Evolutionary conservation across 2,329 filamentous ascomycete genomes (phyloP).

Genomic region (Sporothrix pseudoabietina): DNA sequence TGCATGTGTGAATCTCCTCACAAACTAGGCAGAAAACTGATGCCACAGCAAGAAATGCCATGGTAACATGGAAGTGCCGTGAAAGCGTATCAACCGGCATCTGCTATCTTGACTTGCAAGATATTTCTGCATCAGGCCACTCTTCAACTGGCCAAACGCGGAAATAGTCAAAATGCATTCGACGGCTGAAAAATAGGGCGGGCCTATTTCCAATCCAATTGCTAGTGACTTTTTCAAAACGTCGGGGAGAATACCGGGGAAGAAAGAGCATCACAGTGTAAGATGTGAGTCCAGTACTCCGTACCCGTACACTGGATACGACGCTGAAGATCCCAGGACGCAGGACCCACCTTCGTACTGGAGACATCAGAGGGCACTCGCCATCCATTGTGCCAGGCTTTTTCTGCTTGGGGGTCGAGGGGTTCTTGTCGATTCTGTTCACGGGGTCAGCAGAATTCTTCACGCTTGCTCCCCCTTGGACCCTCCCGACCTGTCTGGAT

Average conservation of each 20-base stretch:
- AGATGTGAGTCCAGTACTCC: not conserved
- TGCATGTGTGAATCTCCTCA: not conserved
- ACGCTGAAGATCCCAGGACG: slow-evolving; percentile 17
- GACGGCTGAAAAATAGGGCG: not conserved
- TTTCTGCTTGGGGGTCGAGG: not conserved
- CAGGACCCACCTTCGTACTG: slow-evolving; percentile 10
- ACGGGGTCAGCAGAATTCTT: slow-evolving; percentile 29
- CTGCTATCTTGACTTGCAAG: not conserved
- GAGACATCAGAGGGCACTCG: not conserved
- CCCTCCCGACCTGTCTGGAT: not conserved
- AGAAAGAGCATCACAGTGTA: not conserved
- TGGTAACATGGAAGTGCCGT: not conserved
- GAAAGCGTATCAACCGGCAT: not conserved
- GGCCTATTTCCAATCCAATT: not conserved
- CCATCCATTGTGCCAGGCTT: not conserved
- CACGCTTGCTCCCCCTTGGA: not conserved
- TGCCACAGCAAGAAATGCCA: not conserved
- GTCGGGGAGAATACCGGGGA: not conserved
- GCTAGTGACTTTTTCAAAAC: not conserved
- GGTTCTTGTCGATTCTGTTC: slow-evolving; percentile 12
- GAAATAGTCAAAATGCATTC: not conserved
- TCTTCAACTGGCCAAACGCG: not conserved
- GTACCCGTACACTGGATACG: slow-evolving; percentile 20
- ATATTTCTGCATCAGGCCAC: not conserved
- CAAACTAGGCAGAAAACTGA: not conserved